Base-by-base conservation (phyloP, 345 rosid genomes). In the Kandelia obovata region DNA sequence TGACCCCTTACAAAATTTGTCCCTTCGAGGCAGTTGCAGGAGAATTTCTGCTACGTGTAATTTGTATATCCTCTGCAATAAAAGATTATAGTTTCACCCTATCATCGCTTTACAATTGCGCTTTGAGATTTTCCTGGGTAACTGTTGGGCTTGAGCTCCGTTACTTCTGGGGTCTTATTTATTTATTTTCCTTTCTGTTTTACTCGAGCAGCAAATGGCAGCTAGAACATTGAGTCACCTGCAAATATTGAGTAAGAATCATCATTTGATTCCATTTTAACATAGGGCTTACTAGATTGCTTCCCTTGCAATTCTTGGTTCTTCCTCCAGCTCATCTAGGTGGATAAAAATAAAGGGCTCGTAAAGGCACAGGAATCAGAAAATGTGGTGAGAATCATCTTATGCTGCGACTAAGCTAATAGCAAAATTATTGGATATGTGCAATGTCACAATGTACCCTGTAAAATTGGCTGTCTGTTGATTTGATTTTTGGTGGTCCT, bases 1-100 rank as follows among this genome's bases (percentile, higher is more conserved):
- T 13, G 17, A 68, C 81, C 64, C 66, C 26, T 23, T 49, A 68
- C 66, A 64, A 28, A 37, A 59, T 62, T 46, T 74, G 52, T 31
- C 21, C 47, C 16, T 6, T 67, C 1, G 1, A n/a, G 25, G 30
- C 21, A 35, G n/a, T 20, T 32, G 52, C 55, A n/a, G 37, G 56
- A 53, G 58, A 49, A 10, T 53, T 4, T 67, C 15, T 32, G 66
- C 58, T 39, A 66, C n/a, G 5, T 70, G 65, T 68, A 65, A 63
- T 55, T 32, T 79, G 77, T 77, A 77, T 53, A 71, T 71, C 49
- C 39, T 62, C 25, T 71, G 68, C 35, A 68, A 80, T 75, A 60
- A 76, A 71, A 49, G 9, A 21, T 21, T 56, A 7, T 37, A 34
- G 0, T 31, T 17, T 21, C 2, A 2, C 20, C 6, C 27, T 19